Evolutionary conservation across 371 early-diverging fungal genomes (phyloP), one percentile per base, ranked within the genome.

Genomic region (Rhizomucor pusillus): DNA sequence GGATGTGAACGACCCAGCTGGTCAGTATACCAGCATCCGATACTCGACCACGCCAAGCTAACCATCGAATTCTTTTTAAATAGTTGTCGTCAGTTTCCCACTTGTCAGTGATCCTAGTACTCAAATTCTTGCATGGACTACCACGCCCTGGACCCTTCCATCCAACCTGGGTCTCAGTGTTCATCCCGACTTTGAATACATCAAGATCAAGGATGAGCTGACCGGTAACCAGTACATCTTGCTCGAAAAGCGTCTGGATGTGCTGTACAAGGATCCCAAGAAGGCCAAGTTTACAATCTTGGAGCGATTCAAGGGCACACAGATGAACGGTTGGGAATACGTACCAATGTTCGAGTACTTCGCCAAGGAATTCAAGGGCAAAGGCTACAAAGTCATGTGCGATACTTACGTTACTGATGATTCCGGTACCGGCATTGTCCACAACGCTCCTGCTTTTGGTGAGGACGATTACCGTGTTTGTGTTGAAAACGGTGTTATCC

Each of bases 111-210:
- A 97, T 46, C 89, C 93, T 16, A 62, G 81, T 1, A 89, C 91
- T 18, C 71, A 85, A 35, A 68, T 99, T 53, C 80, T 99, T 33
- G 98, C 98, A 2, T 99, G 99, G 99, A 99, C 99, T 20, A 99
- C 99, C 43, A 99, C 99, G 5, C 99, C 99, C 35, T 99, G 99
- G 99, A 99, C 99, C 14, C 76, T 99, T 51, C 99, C 99, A 25
- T 89, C 92, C 66, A 98, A 99, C 79, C 76, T 97, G 75, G 99
- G 90, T 46, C 83, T 99, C 1, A 90, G 91, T 68, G 95, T 99
- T 43, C 85, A 99, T 74, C 94, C 95, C 37, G 87, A 87, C 6
- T 94, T 94, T 69, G 92, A 92, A 48, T 99, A 99, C 69, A 81
- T 92, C 66, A 93, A 99, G 80, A 94, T 99, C 75, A 75, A 86